phyloP scores from a whole-genome alignment of 441 rosid species.

The Eruca vesicaria region DNA sequence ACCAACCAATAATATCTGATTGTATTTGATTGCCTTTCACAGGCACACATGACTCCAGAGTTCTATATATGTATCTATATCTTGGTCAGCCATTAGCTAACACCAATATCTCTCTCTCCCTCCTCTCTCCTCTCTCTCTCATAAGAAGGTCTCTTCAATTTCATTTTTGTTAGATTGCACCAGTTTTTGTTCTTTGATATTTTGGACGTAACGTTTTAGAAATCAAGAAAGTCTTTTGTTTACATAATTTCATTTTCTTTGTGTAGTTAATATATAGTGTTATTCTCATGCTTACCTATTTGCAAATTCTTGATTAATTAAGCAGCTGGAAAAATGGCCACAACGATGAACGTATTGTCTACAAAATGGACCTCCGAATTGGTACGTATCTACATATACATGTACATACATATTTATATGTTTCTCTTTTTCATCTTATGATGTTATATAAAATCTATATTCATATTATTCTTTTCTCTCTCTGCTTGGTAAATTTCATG shows the following conservation, averaged over 20 bases:
- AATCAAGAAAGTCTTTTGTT: background rate
- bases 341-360: background rate
- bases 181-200: background rate
- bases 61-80: background rate
- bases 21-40: conserved; percentile 17
- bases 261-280: background rate
- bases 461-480: background rate
- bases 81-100: conserved; percentile 10
- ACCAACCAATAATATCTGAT: conserved; percentile 2
- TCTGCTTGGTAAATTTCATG: background rate
- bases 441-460: background rate
- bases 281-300: background rate
- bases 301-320: conserved; percentile 12
- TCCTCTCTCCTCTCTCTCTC: background rate
- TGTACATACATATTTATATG: background rate
- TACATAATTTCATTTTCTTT: background rate
- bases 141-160: conserved; percentile 18
- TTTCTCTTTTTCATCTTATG: background rate
- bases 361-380: conserved; percentile 26
- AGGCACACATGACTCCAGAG: conserved; percentile 3
- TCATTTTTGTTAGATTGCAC: background rate
- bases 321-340: conserved; percentile 15
- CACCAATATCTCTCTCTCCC: conserved; percentile 15
- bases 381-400: conserved; percentile 13
- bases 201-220: background rate